These are phyloP conservation scores for Solanum sejunctum DNA, from an alignment of 257 asterid genomes.

Conservation along the genomic window DNA sequence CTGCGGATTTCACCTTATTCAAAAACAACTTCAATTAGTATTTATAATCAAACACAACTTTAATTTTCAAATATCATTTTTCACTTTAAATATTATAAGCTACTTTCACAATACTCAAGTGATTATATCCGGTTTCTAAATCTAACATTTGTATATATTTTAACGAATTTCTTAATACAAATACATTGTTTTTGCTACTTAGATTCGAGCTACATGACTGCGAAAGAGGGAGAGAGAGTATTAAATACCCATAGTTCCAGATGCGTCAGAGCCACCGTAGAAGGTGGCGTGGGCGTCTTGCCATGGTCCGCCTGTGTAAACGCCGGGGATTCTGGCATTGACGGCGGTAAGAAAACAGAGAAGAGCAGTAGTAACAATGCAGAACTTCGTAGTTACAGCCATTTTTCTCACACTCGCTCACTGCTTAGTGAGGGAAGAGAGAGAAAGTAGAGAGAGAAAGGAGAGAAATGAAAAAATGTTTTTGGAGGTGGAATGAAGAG, in stretches of 20 bases:
- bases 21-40: background rate
- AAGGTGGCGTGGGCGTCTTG: slow-evolving; percentile 74
- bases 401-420: background rate
- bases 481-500: slow-evolving; percentile 19
- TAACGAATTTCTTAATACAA: background rate
- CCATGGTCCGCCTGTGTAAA: slow-evolving; percentile 55
- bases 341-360: slow-evolving; percentile 23
- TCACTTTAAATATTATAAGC: background rate
- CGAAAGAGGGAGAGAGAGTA: background rate
- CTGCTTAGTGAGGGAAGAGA: background rate
- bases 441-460: slow-evolving; percentile 4
- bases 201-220: background rate
- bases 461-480: background rate
- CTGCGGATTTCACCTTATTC: background rate
- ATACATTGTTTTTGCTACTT: background rate
- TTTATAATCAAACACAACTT: background rate
- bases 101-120: too few species aligned
- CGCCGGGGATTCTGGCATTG: slow-evolving; percentile 50
- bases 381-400: slow-evolving; percentile 10
- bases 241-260: slow-evolving; percentile 80
- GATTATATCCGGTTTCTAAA: background rate
- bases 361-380: slow-evolving; percentile 12
- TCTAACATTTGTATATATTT: background rate
- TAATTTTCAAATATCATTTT: background rate
- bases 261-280: slow-evolving; percentile 87